A percentile compares a stretch with the other conserved stretches of the same genome.
Conservation (phyloP, 208 protist species). For the Leishmania mexicana region DNA sequence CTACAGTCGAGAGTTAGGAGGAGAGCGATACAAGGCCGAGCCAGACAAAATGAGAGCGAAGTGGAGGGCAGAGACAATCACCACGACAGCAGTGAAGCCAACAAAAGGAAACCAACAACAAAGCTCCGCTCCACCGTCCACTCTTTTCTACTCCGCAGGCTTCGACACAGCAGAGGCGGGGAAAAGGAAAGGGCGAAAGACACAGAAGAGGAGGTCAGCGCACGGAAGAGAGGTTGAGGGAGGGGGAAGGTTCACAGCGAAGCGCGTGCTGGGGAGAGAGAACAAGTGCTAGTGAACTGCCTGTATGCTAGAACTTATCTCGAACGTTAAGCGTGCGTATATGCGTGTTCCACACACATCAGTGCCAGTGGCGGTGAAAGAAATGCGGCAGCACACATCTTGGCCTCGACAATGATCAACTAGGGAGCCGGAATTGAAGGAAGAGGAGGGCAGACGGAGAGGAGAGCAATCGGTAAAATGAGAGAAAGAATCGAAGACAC, state of each 20-base stretch:
- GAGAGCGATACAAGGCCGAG: background rate
- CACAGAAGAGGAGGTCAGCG: background rate
- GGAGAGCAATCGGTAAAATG: background rate
- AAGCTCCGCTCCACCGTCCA: background rate
- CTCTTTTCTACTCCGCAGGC: background rate
- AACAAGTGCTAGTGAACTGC: background rate
- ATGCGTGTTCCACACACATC: background rate
- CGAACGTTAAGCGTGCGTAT: background rate
- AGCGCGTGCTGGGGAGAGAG: background rate
- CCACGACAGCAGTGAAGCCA: background rate
- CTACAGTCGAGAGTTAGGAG: background rate
- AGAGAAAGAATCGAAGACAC: conserved; percentile 11
- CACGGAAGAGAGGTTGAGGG: background rate
- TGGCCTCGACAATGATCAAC: background rate
- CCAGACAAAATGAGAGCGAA: background rate
- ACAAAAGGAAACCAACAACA: background rate
- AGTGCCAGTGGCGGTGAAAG: background rate
- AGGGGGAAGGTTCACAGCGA: background rate
- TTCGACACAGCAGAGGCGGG: background rate
- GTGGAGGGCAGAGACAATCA: background rate
- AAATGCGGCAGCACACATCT: background rate
- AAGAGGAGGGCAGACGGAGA: background rate
- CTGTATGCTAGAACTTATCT: background rate
- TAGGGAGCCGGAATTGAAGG: background rate
- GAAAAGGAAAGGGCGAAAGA: background rate